Percentiles rank a stretch among this genome's conserved stretches.
Evolutionary conservation across 768 basidiomycete species (phyloP).

Genomic region (Lentinula edodes): DNA sequence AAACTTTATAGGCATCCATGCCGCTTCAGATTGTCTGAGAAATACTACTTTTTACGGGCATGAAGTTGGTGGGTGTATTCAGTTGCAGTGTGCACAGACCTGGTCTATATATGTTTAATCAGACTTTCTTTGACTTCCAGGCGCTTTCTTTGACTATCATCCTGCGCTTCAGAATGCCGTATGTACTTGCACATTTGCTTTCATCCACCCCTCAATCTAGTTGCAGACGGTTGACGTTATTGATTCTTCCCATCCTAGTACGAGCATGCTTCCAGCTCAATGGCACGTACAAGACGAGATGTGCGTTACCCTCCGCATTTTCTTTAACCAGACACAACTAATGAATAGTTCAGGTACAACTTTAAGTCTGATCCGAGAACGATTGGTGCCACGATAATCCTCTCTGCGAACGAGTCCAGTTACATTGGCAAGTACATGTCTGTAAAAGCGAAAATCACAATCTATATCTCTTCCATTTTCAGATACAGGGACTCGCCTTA

Average conservation of each 20-base stretch:
- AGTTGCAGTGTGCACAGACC: neutral
- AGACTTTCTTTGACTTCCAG: slow-evolving; percentile 19
- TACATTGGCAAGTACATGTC: slow-evolving; percentile 40
- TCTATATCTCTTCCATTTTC: neutral
- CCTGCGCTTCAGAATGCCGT: slow-evolving; percentile 62
- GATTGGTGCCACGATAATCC: slow-evolving; percentile 55
- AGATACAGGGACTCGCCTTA: slow-evolving; percentile 45
- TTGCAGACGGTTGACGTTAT: slow-evolving; percentile 53
- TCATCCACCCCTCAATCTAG: neutral
- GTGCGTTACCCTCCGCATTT: slow-evolving; percentile 30
- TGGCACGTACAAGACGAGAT: slow-evolving; percentile 60
- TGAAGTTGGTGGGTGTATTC: slow-evolving; percentile 42
- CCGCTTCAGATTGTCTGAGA: slow-evolving; percentile 54
- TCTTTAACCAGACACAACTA: neutral
- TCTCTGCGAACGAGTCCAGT: slow-evolving; percentile 61
- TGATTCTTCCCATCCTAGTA: slow-evolving; percentile 57
- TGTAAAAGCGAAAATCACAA: neutral
- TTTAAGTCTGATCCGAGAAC: slow-evolving; percentile 67
- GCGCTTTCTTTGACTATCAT: slow-evolving; percentile 71
- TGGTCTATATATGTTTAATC: neutral
- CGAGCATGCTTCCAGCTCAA: slow-evolving; percentile 40
- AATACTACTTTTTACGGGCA: slow-evolving; percentile 52
- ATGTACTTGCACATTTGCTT: slow-evolving; percentile 14
- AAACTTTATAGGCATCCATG: slow-evolving; percentile 66
- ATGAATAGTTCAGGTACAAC: slow-evolving; percentile 46